A percentile compares a stretch with the other conserved stretches of the same genome.
Conservation (phyloP, 805 yeast genomes). For the Diddensiella transvaalensis region DNA sequence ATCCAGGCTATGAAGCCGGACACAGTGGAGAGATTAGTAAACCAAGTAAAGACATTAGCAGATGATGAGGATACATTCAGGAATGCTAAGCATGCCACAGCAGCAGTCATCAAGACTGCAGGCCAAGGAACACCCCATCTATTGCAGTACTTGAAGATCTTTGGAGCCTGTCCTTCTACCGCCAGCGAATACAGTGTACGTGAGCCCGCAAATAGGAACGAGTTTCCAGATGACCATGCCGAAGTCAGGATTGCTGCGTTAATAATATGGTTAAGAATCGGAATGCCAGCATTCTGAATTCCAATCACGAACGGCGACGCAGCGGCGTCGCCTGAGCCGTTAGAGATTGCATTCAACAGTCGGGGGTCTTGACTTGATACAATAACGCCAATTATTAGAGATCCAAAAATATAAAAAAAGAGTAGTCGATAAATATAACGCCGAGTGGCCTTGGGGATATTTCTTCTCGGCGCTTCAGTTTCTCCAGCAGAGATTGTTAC, state of each 20-base stretch:
- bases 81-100: conserved; percentile 62
- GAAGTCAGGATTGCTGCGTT: conserved; percentile 54
- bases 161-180: conserved; percentile 62
- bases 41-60: conserved; percentile 57
- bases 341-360: conserved; percentile 45
- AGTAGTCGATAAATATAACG: conserved; percentile 70
- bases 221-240: conserved; percentile 56
- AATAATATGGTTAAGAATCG: conserved; percentile 48
- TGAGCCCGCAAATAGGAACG: conserved; percentile 58
- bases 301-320: conserved; percentile 60
- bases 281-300: conserved; percentile 50
- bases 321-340: conserved; percentile 62
- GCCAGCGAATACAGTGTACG: conserved; percentile 55
- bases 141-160: conserved; percentile 57
- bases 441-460: conserved; percentile 73
- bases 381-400: conserved; percentile 69
- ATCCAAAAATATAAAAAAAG: conserved; percentile 61
- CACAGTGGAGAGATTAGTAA: conserved; percentile 60
- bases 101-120: conserved; percentile 62
- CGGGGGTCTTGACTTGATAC: conserved; percentile 63
- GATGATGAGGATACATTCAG: conserved; percentile 57
- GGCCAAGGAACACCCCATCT: conserved; percentile 68
- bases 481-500: conserved; percentile 87
- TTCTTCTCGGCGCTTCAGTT: conserved; percentile 70
- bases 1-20: conserved; percentile 68